Evolutionary conservation across 1,284 basidiomycete species (phyloP), one percentile per base, ranked within the genome.

Genomic region (Porogramme epimiltina): DNA sequence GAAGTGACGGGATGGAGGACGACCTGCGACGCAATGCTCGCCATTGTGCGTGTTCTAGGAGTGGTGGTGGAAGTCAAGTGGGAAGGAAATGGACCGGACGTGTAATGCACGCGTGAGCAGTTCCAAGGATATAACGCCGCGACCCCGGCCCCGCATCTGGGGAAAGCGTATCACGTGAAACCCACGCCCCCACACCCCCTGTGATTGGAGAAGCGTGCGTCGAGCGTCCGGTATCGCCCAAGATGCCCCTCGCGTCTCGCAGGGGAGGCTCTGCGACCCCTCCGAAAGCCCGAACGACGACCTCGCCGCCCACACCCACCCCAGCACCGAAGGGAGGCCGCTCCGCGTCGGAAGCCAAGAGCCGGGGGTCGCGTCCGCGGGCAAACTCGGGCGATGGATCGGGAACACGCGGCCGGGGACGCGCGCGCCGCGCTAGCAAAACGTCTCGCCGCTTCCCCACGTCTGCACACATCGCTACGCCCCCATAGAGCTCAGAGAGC

Each of bases 1-100:
- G 88, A 87, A 42, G 93, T 77, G 13, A 81, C 74, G 10, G 95
- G 95, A 64, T 96, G 93, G 37, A 97, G 80, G 55, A 97, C 77
- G 59, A 95, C 66, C 65, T 94, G 90, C 20, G 87, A 84, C 40
- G 87, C 86, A 48, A 83, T 57, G 57, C 72, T 78, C 40, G 86
- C 75, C 87, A 90, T 89, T 54, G 51, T 51, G 42, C 37, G 40
- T 44, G 42, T 40, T 46, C 34, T 39, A 23, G 25, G 43, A 40
- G 46, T 31, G 28, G 24, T 23, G 25, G 41, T 41, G 46, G 13
- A 13, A 31, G 28, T 8, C 8, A 31, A 31, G 13, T 6, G 8
- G 28, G 28, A 31, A 31, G 6, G 28, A 31, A 13, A 31, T n/a
- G n/a, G n/a, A 13, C 28, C 28, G 28, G 28, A 8, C 6, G n/a